Base-by-base conservation (phyloP, 2,329 filamentous ascomycete genomes). In the Fusarium sp. region DNA sequence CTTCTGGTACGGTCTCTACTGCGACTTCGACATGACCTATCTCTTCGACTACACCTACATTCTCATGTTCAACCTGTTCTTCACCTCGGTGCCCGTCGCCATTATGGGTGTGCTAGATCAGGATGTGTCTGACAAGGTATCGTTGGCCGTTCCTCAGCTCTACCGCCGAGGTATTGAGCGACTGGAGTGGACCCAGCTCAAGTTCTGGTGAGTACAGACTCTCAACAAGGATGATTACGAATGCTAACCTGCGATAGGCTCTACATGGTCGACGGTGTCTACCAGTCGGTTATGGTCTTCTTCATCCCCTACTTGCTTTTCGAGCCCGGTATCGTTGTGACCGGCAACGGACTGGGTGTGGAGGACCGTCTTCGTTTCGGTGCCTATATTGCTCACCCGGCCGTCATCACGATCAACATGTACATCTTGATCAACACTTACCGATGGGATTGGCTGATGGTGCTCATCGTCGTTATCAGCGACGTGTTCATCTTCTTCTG, bases 31-130 rank as follows among this genome's bases (percentile, higher is more conserved):
- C 82, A 93, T 95, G 79, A 95, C 95, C 49, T 98, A 97, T 78
- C 89, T 97, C 58, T 97, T 96, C 82, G 96, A 99, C 80, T 97
- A 97, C 83, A 96, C 93, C 38, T 99, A 98, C 81, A 97, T 99
- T 75, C 86, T 98, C 68, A 87, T 98, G 77, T 97, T 97, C 86
- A 98, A 98, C 82, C 84, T 99, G 78, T 92, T 94, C 62, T 99
- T 99, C 81, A 99, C 96, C 6, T 99, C 96, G 14, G 81, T 99
- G 18, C 93, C 96, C 3, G 92, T 98, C 66, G 94, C 96, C 72
- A 88, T 99, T 73, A 96, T 98, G 89, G 96, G 96, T 81, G 92
- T 99, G 42, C 86, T 99, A 68, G 96, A 99, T 76, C 96, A 99
- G 81, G 96, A 99, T 78, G 95, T 99, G 50, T 93, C 93, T 71